phyloP scores from a whole-genome alignment of 139 green algal species.

The Coelastrella sp. region DNA sequence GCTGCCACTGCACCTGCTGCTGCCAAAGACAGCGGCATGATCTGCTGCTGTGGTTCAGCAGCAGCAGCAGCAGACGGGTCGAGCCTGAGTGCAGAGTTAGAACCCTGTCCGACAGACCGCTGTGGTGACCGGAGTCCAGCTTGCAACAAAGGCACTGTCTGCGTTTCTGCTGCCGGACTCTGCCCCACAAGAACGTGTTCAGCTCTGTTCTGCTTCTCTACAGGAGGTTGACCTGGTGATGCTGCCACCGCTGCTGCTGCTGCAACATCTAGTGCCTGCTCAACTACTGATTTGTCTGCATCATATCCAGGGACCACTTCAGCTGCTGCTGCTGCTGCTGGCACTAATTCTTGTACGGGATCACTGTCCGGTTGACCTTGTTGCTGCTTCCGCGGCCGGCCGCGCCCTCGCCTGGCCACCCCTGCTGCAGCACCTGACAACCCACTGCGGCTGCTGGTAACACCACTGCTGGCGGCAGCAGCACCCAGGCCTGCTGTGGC shows the following conservation, averaged over 20 bases:
- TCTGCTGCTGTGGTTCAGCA: not conserved
- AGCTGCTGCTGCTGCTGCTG: not conserved
- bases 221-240: not conserved
- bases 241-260: not conserved
- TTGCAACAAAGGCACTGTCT: too few relatives aligned
- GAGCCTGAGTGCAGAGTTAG: too few relatives aligned
- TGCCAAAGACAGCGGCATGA: not conserved
- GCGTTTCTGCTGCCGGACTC: too few relatives aligned
- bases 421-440: not conserved
- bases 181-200: too few relatives aligned
- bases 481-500: not conserved
- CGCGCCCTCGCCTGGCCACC: not conserved
- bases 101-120: too few relatives aligned
- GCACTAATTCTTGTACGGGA: not conserved
- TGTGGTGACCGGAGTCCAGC: too few relatives aligned
- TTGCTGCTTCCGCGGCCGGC: not conserved
- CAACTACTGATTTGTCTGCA: too few relatives aligned
- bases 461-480: not conserved
- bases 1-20: conserved; percentile 15
- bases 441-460: not conserved
- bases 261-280: not conserved
- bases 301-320: too few relatives aligned
- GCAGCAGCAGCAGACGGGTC: not conserved
- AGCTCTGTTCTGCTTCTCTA: too few relatives aligned
- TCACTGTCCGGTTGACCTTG: not conserved